These are phyloP conservation scores for Komagataella mondaviorum DNA, from an alignment of 805 yeast species.

Conservation along the genomic window DNA sequence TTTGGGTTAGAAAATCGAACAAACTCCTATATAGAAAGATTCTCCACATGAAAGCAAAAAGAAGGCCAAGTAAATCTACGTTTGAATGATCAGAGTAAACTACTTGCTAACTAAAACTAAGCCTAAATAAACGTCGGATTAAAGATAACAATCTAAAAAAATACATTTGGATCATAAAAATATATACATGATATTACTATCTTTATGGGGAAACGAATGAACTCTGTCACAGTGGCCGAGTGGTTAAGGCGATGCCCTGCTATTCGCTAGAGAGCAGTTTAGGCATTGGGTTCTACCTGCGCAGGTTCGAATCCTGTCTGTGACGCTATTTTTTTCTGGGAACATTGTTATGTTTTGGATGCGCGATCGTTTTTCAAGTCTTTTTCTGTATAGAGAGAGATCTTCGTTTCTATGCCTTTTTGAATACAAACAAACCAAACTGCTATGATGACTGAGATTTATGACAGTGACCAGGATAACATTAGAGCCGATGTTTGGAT, in stretches of 20 bases:
- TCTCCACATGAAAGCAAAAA: too few relatives aligned
- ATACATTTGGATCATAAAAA: too few relatives aligned
- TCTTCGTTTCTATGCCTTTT: not conserved
- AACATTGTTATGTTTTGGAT: conserved; percentile 1
- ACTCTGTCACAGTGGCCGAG: conserved; percentile 51
- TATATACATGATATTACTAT: too few relatives aligned
- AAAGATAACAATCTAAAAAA: too few relatives aligned
- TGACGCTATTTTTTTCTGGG: conserved; percentile 46
- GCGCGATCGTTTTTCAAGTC: not conserved
- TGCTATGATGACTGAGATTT: not conserved
- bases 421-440: not conserved
- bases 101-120: too few relatives aligned
- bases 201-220: not conserved
- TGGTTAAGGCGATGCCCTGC: conserved; percentile 71
- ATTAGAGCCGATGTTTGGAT: not conserved
- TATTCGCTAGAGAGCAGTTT: conserved; percentile 15
- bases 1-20: too few relatives aligned
- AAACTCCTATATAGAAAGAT: too few relatives aligned
- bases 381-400: not conserved
- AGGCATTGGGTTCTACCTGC: conserved; percentile 88
- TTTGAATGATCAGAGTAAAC: too few relatives aligned
- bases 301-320: conserved; percentile 99
- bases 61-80: too few relatives aligned
- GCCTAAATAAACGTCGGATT: too few relatives aligned
- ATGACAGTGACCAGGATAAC: not conserved